Percentiles rank a stretch among this genome's conserved stretches.
Conservation (phyloP, 495 filamentous ascomycete genomes). For the Aspergillus cristatus region DNA sequence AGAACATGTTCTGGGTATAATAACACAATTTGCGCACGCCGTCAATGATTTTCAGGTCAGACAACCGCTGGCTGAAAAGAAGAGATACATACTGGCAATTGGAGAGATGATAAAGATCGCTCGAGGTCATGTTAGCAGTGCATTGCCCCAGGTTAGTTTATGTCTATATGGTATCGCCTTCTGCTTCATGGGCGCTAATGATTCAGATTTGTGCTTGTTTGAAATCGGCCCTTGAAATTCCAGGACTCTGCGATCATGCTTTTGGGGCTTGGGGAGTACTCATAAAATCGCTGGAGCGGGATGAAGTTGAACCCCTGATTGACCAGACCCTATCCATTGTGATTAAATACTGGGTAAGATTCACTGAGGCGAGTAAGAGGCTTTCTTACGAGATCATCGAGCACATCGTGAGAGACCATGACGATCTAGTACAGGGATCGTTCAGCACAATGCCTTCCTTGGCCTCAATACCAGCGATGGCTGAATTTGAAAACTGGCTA, state of each 20-base stretch:
- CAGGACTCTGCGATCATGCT: constrained; percentile 62
- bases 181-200: constrained; percentile 6
- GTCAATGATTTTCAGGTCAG: constrained; percentile 61
- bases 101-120: constrained; percentile 78
- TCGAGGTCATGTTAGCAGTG: constrained; percentile 58
- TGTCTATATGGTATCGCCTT: not conserved
- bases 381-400: constrained; percentile 52
- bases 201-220: constrained; percentile 74
- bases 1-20: constrained; percentile 77
- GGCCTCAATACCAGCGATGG: constrained; percentile 57
- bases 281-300: constrained; percentile 60
- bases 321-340: constrained; percentile 86
- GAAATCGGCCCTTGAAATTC: constrained; percentile 67
- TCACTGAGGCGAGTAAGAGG: constrained; percentile 50
- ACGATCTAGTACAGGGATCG: constrained; percentile 47
- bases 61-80: constrained; percentile 57
- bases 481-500: constrained; percentile 54
- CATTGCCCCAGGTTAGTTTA: constrained; percentile 67
- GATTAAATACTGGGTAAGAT: constrained; percentile 63
- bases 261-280: constrained; percentile 79
- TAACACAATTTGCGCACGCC: constrained; percentile 68
- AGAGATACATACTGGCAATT: constrained; percentile 68
- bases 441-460: constrained; percentile 72
- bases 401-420: constrained; percentile 54
- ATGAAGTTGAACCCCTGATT: constrained; percentile 68